A percentile compares a stretch with the other conserved stretches of the same genome.
phyloP scores from a whole-genome alignment of 495 filamentous ascomycete species.

The Hypoxylon subgilvum region DNA sequence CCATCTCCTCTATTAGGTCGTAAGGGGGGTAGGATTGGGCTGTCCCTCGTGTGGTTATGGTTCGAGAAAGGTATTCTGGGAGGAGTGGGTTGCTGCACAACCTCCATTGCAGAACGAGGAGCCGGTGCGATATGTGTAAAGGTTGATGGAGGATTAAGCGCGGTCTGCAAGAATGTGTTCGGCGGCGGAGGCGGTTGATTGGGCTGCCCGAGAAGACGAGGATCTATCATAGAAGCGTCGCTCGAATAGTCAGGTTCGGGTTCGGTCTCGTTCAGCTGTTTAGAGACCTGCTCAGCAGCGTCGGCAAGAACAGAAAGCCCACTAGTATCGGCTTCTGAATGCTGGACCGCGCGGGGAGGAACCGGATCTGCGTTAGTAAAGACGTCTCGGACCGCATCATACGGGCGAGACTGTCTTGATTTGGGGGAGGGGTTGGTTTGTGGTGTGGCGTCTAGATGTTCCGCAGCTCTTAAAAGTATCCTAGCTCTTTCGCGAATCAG shows the following conservation, averaged over 20 bases:
- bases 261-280: background rate
- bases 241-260: background rate
- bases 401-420: constrained; percentile 47
- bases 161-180: constrained; percentile 51
- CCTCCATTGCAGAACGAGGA: constrained; percentile 22
- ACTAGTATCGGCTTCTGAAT: constrained; percentile 20
- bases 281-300: constrained; percentile 12
- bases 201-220: constrained; percentile 22
- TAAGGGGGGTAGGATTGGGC: constrained; percentile 47
- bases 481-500: constrained; percentile 1
- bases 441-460: constrained; percentile 4
- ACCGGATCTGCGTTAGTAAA: constrained; percentile 46
- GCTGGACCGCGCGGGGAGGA: constrained; percentile 15
- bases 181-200: constrained; percentile 15
- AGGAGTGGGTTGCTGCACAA: constrained; percentile 8
- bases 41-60: constrained; percentile 22
- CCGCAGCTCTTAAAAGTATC: constrained; percentile 40
- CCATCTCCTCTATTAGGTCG: constrained; percentile 41
- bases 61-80: constrained; percentile 35
- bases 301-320: constrained; percentile 45
- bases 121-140: constrained; percentile 37
- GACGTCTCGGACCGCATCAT: constrained; percentile 56
- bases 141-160: constrained; percentile 45
- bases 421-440: constrained; percentile 4
- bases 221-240: constrained; percentile 36